A percentile compares a stretch with the other conserved stretches of the same genome.
phyloP scores from a whole-genome alignment of 202 grass and related monocot genomes.

The Setaria viridis region DNA sequence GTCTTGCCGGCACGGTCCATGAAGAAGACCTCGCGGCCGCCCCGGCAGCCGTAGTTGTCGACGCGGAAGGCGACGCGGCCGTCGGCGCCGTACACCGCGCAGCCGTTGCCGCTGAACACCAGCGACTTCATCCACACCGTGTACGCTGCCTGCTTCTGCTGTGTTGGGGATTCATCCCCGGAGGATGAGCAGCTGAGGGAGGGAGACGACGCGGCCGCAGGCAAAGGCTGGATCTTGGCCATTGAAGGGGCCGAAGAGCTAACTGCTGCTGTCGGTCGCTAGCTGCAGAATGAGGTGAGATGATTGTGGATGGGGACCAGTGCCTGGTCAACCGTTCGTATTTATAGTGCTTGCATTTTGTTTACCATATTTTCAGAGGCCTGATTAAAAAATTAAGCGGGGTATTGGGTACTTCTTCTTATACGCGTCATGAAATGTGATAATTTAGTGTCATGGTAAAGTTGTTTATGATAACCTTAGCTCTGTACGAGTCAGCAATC shows the following conservation, averaged over 20 bases:
- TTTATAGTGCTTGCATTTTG: constrained; percentile 18
- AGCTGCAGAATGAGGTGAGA: neutral
- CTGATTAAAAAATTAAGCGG: neutral
- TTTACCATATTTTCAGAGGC: too few relatives aligned
- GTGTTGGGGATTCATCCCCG: neutral
- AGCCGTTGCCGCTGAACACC: constrained; percentile 60
- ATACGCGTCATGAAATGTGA: constrained; percentile 40
- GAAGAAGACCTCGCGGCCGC: constrained; percentile 43
- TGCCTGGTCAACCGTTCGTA: neutral
- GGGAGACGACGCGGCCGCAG: neutral
- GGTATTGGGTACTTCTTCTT: neutral
- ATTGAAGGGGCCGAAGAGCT: constrained; percentile 18
- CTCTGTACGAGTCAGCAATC: constrained; percentile 11
- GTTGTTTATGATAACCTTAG: constrained; percentile 43
- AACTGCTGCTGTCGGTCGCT: neutral
- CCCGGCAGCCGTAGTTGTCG: constrained; percentile 57
- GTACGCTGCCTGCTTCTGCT: constrained; percentile 28
- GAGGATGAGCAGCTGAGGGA: neutral
- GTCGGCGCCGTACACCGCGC: constrained; percentile 57
- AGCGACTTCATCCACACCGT: constrained; percentile 72
- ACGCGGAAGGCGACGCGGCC: constrained; percentile 52
- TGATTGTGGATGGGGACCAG: neutral
- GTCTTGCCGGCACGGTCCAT: constrained; percentile 46
- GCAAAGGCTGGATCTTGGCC: constrained; percentile 60
- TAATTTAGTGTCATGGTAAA: neutral